A percentile compares a stretch with the other conserved stretches of the same genome.
Conservation (phyloP, 208 protist genomes). For the Wallacemonas collosoma region DNA sequence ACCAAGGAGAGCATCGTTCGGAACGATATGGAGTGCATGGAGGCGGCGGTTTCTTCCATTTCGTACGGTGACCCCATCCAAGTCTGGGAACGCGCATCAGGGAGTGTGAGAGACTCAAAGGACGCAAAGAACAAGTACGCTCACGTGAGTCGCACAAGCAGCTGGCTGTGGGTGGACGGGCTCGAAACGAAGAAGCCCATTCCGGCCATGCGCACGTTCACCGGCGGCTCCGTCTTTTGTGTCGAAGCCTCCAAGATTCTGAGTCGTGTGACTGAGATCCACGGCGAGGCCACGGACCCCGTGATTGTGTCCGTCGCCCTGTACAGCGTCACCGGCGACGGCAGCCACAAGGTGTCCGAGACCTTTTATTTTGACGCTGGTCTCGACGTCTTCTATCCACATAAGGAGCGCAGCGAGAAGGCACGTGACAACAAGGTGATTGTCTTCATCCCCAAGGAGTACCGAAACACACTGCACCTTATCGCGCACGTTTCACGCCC, state of each 20-base stretch:
- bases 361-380: conserved; percentile 88
- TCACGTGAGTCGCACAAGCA: conserved; percentile 26
- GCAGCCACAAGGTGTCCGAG: conserved; percentile 74
- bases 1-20: conserved; percentile 37
- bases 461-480: conserved; percentile 67
- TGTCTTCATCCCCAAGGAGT: conserved; percentile 82
- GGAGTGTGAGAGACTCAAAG: conserved; percentile 23
- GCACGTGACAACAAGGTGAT: conserved; percentile 64
- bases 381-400: conserved; percentile 84
- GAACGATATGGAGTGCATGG: conserved; percentile 37
- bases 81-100: conserved; percentile 60
- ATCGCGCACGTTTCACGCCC: conserved; percentile 71
- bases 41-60: conserved; percentile 48
- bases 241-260: conserved; percentile 57
- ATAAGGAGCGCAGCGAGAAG: conserved; percentile 65
- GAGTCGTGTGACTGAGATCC: conserved; percentile 63
- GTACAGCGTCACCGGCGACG: conserved; percentile 54
- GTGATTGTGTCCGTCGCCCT: conserved; percentile 62
- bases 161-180: conserved; percentile 70
- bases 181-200: conserved; percentile 77
- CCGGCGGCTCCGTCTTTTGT: conserved; percentile 58
- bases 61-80: conserved; percentile 88
- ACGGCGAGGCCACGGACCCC: conserved; percentile 77
- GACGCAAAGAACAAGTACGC: neutral
- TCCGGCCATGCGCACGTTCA: conserved; percentile 69